Percentiles rank a stretch among this genome's conserved stretches.
Conservation (phyloP, 768 basidiomycete genomes). For the Tricholoma terreum region DNA sequence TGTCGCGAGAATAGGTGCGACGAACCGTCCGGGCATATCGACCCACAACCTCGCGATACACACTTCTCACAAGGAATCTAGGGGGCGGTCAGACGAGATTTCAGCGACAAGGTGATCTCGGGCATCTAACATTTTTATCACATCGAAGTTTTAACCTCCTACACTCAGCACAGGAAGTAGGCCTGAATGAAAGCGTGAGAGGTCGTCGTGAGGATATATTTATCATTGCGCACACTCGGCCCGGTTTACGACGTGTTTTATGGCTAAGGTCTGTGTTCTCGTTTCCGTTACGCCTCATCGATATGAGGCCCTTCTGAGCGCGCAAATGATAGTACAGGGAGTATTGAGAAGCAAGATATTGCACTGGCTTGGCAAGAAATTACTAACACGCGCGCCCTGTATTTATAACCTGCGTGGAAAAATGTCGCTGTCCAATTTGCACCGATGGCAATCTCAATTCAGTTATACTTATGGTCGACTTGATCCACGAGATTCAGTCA, state of each 20-base stretch:
- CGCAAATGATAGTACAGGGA: no score
- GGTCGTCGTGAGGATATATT: not conserved
- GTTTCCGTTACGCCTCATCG: not conserved
- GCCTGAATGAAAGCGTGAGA: slow-evolving; percentile 25
- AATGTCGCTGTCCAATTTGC: no score
- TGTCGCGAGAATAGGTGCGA: slow-evolving; percentile 2
- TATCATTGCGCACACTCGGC: slow-evolving; percentile 37
- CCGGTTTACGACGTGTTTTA: slow-evolving; percentile 41
- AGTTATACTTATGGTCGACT: no score
- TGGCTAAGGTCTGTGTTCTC: slow-evolving; percentile 11
- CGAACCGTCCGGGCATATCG: slow-evolving; percentile 75
- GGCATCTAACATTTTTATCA: slow-evolving; percentile 51
- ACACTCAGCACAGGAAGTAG: slow-evolving; percentile 52
- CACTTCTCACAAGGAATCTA: slow-evolving; percentile 83
- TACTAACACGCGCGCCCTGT: no score
- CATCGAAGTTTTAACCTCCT: slow-evolving; percentile 63
- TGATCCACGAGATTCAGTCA: no score
- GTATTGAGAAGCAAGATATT: not conserved
- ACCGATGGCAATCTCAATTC: no score
- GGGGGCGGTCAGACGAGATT: slow-evolving; percentile 3
- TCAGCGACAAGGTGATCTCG: not conserved
- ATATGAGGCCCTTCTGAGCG: not conserved
- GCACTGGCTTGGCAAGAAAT: no score
- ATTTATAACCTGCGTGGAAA: no score
- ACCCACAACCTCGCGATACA: slow-evolving; percentile 67